Conservation (phyloP, 768 basidiomycete species). For the Arthromyces matolae region DNA sequence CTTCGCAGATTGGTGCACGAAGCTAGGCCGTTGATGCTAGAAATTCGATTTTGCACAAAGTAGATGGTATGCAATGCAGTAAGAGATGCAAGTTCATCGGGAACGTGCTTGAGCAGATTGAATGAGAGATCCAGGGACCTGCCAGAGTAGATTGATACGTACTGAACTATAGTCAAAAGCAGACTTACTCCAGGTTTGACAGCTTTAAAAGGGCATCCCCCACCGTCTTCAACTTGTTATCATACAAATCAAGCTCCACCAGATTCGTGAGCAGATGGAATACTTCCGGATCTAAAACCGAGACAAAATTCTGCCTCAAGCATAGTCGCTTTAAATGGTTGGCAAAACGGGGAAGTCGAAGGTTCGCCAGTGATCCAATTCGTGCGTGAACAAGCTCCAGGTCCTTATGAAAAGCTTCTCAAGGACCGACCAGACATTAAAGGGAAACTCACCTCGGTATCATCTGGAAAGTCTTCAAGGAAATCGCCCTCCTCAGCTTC, state of each 20-base stretch:
- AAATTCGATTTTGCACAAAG: conserved; percentile 96
- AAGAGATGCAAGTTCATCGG: conserved; percentile 57
- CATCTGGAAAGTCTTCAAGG: conserved; percentile 75
- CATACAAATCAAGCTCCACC: conserved; percentile 93
- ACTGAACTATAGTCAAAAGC: not conserved
- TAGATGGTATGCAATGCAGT: conserved; percentile 72
- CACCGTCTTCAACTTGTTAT: conserved; percentile 84
- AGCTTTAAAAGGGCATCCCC: conserved; percentile 62
- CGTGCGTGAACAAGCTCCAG: conserved; percentile 82
- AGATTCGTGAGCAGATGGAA: conserved; percentile 64
- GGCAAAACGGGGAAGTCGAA: conserved; percentile 76
- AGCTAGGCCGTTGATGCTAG: conserved; percentile 66
- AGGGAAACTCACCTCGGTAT: conserved; percentile 64
- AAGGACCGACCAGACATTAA: conserved; percentile 3
- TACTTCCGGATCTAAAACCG: conserved; percentile 65
- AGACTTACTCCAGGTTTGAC: conserved; percentile 52
- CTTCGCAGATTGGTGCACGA: conserved; percentile 59
- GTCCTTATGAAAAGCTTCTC: conserved; percentile 53
- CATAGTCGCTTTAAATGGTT: conserved; percentile 67
- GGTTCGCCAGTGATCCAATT: conserved; percentile 59
- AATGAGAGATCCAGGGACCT: conserved; percentile 93
- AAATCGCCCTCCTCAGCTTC: conserved; percentile 61
- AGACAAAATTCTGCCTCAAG: conserved; percentile 83
- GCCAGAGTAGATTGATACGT: not conserved
- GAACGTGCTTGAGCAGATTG: conserved; percentile 77